Conservation (phyloP, 1,284 basidiomycete species). For the Trichosporon sp. region DNA sequence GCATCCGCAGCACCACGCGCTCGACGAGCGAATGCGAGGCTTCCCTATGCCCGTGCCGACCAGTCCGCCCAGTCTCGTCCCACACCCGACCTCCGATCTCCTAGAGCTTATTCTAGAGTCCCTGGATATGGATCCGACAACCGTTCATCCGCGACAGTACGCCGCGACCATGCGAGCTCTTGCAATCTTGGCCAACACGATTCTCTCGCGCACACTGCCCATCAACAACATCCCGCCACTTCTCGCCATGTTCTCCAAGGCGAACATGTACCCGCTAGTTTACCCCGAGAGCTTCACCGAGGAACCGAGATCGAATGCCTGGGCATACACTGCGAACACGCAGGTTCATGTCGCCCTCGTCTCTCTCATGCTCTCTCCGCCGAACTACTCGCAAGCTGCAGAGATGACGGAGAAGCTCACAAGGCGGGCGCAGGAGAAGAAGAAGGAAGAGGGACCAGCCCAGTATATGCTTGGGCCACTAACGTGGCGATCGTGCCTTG, state of each 20-base stretch:
- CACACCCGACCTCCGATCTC: conserved; percentile 28
- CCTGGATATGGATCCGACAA: conserved; percentile 27
- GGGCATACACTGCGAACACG: conserved; percentile 44
- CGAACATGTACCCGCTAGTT: conserved; percentile 34
- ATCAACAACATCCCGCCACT: conserved; percentile 33
- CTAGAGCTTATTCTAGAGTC: conserved; percentile 32
- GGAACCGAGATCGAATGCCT: conserved; percentile 15
- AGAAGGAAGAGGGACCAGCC: conserved; percentile 7
- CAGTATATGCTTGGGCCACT: conserved; percentile 37
- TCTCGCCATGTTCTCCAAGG: conserved; percentile 29
- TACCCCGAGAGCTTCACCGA: conserved; percentile 34
- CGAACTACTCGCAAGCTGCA: conserved; percentile 26
- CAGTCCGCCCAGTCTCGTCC: conserved; percentile 43
- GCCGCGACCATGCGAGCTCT: conserved; percentile 41
- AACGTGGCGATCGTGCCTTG: conserved; percentile 26
- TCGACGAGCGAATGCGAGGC: conserved; percentile 38
- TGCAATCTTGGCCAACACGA: conserved; percentile 45
- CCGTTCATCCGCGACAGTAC: conserved; percentile 22
- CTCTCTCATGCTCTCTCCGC: conserved; percentile 43
- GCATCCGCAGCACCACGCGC: conserved; percentile 41
- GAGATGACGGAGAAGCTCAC: conserved; percentile 8
- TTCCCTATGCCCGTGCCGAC: conserved; percentile 44
- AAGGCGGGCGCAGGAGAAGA: not conserved
- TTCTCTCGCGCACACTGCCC: conserved; percentile 44
- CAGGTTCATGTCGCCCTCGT: conserved; percentile 45